phyloP scores from a whole-genome alignment of 1,284 basidiomycete species.

The Irpex sp. region DNA sequence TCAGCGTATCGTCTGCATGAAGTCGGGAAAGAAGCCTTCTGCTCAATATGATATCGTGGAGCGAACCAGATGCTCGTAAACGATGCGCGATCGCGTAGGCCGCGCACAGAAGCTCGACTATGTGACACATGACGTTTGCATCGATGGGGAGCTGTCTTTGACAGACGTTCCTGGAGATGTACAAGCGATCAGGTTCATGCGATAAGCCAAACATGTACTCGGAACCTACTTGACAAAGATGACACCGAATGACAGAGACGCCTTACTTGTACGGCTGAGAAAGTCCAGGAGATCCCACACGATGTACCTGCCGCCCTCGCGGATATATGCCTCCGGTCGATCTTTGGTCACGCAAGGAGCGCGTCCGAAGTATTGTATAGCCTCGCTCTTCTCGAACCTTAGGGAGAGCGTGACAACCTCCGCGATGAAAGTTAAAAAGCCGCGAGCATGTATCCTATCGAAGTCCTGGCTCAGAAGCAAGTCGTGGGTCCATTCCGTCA shows the following conservation, averaged over 20 bases:
- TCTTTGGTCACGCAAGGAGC: slow-evolving; percentile 16
- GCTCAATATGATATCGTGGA: slow-evolving; percentile 45
- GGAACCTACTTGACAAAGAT: slow-evolving; percentile 19
- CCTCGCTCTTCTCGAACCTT: slow-evolving; percentile 15
- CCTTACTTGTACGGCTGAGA: slow-evolving; percentile 18
- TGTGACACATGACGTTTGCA: slow-evolving; percentile 41
- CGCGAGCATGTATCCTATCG: background rate
- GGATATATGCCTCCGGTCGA: slow-evolving; percentile 4
- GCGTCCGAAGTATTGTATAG: slow-evolving; percentile 15
- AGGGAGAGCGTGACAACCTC: slow-evolving; percentile 18
- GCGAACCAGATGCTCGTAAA: slow-evolving; percentile 16
- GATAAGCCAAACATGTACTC: too few relatives aligned
- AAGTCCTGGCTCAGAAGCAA: slow-evolving; percentile 26
- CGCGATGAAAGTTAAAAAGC: slow-evolving; percentile 21
- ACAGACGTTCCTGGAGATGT: slow-evolving; percentile 37
- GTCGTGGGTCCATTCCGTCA: slow-evolving; percentile 38
- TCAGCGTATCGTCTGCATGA: slow-evolving; percentile 4
- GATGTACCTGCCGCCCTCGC: slow-evolving; percentile 25
- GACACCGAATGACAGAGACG: slow-evolving; percentile 29
- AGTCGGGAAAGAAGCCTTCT: slow-evolving; percentile 40
- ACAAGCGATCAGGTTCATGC: background rate
- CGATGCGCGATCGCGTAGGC: slow-evolving; percentile 33
- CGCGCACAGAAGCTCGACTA: slow-evolving; percentile 40
- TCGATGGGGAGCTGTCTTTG: slow-evolving; percentile 31
- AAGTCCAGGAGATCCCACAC: slow-evolving; percentile 34